Evolutionary conservation across 2,329 filamentous ascomycete genomes (phyloP).

Genomic region (Aspergillus sp.): DNA sequence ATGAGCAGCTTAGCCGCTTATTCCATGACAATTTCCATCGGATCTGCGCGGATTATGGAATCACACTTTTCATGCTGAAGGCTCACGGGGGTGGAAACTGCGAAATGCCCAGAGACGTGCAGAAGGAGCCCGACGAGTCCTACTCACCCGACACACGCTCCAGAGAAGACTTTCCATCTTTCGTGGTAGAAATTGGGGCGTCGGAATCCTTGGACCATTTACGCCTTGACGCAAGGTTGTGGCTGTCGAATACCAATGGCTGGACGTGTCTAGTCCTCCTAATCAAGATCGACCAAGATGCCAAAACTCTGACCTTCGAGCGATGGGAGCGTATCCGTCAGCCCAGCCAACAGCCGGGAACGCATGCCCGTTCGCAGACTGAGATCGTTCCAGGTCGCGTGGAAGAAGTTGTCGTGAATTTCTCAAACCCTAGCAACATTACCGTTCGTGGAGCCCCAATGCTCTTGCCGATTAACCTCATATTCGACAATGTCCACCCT

Average conservation of each 20-base stretch:
- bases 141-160: neutral
- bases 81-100: too few relatives aligned
- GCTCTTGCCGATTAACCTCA: neutral
- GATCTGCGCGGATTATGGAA: too few relatives aligned
- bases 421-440: neutral
- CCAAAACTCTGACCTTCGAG: neutral
- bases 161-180: neutral
- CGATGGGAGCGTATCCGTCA: neutral
- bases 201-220: neutral
- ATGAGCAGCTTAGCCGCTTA: too few relatives aligned
- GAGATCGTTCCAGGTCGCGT: neutral
- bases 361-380: neutral
- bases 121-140: neutral
- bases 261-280: neutral
- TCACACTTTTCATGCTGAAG: too few relatives aligned
- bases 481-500: neutral
- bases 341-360: neutral
- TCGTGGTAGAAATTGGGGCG: neutral
- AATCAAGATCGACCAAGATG: neutral
- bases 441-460: neutral
- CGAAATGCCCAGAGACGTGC: too few relatives aligned
- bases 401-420: neutral
- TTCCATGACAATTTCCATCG: too few relatives aligned
- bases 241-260: neutral
- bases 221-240: neutral